Evolutionary conservation across 352 stramenopile species (phyloP).

Genomic region (Phytophthora meadii): DNA sequence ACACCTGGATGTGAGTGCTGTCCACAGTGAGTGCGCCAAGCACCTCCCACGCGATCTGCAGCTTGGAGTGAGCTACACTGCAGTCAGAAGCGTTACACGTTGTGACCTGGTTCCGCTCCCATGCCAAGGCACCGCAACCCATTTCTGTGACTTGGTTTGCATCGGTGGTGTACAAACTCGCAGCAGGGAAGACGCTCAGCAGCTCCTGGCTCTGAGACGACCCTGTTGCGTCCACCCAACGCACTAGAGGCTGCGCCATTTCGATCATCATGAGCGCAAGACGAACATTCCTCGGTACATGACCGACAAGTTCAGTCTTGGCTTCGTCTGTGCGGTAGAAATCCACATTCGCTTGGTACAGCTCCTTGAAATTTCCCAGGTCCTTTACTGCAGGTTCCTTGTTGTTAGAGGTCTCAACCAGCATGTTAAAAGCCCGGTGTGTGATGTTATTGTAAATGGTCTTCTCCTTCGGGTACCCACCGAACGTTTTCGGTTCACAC

Average conservation of each 20-base stretch:
- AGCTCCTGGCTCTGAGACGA: conserved; percentile 25
- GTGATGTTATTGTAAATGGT: conserved; percentile 94
- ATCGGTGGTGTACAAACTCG: conserved; percentile 50
- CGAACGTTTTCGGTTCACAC: conserved; percentile 90
- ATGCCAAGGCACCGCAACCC: conserved; percentile 54
- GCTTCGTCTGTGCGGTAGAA: conserved; percentile 50
- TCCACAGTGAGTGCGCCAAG: conserved; percentile 80
- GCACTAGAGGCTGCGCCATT: conserved; percentile 95
- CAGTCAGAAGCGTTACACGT: conserved; percentile 59
- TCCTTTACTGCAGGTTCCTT: conserved; percentile 82
- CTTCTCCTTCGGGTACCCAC: conserved; percentile 90
- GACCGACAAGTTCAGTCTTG: conserved; percentile 74
- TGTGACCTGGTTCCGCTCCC: conserved; percentile 47
- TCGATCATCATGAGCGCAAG: conserved; percentile 96
- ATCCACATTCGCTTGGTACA: conserved; percentile 76
- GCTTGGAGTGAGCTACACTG: conserved; percentile 43
- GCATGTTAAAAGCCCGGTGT: conserved; percentile 95
- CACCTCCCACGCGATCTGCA: conserved; percentile 83
- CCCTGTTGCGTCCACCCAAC: conserved; percentile 58
- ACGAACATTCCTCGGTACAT: conserved; percentile 95
- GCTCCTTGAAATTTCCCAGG: conserved; percentile 77
- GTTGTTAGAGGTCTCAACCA: conserved; percentile 95
- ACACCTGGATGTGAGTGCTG: conserved; percentile 73
- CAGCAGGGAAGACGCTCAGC: conserved; percentile 46
- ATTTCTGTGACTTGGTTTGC: conserved; percentile 54